A percentile compares a stretch with the other conserved stretches of the same genome.
Evolutionary conservation across 2,329 filamentous ascomycete genomes (phyloP).

Genomic region (Sporothrix variecibatus): DNA sequence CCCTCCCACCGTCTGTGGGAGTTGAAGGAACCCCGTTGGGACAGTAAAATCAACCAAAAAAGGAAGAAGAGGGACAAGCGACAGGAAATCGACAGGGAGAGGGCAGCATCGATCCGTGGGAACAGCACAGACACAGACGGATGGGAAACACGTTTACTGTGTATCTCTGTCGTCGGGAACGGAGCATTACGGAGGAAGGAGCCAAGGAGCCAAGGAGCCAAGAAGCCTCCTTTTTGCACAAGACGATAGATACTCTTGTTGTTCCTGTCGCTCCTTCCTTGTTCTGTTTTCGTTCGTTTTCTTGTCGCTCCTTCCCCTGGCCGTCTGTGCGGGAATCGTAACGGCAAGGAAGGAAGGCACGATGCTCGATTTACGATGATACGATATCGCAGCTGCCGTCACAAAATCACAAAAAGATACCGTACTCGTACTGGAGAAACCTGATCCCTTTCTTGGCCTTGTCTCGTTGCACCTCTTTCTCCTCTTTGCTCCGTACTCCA

Average conservation of each 20-base stretch:
- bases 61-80: neutral
- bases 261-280: neutral
- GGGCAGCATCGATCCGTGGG: slow-evolving; percentile 6
- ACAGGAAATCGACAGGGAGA: neutral
- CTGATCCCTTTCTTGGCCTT: neutral
- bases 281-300: neutral
- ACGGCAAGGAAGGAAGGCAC: neutral
- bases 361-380: neutral
- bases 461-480: too few relatives aligned
- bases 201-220: neutral
- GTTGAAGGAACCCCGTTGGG: neutral
- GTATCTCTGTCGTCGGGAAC: neutral
- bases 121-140: neutral
- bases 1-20: neutral
- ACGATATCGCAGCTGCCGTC: neutral
- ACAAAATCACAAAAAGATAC: neutral
- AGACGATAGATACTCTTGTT: neutral
- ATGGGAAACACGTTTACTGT: neutral
- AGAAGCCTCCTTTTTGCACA: neutral
- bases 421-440: neutral
- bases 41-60: neutral
- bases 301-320: neutral
- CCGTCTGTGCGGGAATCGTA: neutral
- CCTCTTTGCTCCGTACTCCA: too few relatives aligned
- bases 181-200: neutral